Percentiles rank a stretch among this genome's conserved stretches.
Evolutionary conservation across 306 rosid genomes (phyloP).

Genomic region (Parietaria judaica): DNA sequence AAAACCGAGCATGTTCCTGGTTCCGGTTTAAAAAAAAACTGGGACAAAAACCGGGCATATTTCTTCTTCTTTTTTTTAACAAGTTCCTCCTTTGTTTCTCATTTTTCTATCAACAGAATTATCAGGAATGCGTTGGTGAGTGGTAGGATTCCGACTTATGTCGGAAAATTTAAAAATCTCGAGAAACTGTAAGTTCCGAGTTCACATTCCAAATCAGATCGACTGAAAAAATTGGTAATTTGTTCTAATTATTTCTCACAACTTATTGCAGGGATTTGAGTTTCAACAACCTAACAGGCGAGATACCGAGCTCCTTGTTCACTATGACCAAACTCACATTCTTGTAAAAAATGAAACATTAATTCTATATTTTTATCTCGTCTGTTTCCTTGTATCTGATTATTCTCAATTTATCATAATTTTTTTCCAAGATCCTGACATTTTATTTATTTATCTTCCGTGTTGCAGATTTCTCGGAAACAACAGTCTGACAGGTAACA

Average conservation of each 20-base stretch:
- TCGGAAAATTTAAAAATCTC: conserved; percentile 12
- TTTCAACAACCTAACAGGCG: conserved; percentile 27
- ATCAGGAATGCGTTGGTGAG: conserved; percentile 23
- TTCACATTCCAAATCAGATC: not conserved
- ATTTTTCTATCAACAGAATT: not conserved
- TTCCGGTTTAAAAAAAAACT: too few relatives aligned
- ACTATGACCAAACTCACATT: conserved; percentile 1
- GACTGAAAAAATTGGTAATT: not conserved
- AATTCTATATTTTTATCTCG: not conserved
- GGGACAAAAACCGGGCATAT: not conserved
- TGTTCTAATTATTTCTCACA: not conserved
- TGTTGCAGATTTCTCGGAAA: conserved; percentile 28
- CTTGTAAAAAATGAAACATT: conserved; percentile 15
- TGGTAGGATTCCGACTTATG: conserved; percentile 16
- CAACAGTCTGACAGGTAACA: conserved; percentile 22
- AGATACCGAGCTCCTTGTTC: conserved; percentile 23
- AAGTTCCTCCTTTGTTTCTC: not conserved
- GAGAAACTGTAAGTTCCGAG: conserved; percentile 13
- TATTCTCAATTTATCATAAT: not conserved
- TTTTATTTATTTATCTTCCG: not conserved
- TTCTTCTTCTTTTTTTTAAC: not conserved
- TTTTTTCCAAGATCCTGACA: too few relatives aligned
- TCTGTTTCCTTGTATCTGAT: not conserved
- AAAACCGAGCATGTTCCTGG: too few relatives aligned
- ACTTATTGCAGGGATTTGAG: conserved; percentile 21